Evolutionary conservation across 768 basidiomycete species (phyloP), one percentile per base, ranked within the genome.

Genomic region (Rhodotorula diobovata): DNA sequence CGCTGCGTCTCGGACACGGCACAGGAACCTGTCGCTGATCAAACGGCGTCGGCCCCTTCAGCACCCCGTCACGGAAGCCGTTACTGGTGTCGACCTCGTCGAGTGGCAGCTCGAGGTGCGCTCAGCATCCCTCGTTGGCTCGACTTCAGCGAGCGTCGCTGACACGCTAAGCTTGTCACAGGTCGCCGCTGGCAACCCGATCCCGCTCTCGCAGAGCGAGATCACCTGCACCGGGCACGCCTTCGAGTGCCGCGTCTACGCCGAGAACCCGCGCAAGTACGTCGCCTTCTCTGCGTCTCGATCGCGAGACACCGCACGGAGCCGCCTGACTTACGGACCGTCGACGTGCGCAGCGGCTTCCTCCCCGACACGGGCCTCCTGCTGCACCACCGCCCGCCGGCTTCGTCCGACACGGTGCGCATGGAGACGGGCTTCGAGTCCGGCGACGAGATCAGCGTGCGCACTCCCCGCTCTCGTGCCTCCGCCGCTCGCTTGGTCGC

Each of bases 171-270:
- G 20, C 43, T 23, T 30, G 48, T 18, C 30, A 11, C 58, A 90
- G 88, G 89, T 95, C 48, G 93, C 93, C 21, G 89, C 89, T 25
- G 92, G 93, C 0, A 95, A 95, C 79, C 84, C 87, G 0, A 84
- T 97, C 39, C 90, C 91, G 18, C 84, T 95, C 39, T 77, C 81
- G 1, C 94, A 96, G 80, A 84, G 85, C 0, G 82, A 87, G 25
- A 89, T 97, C 66, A 91, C 90, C 4, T 87, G 93, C 62, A 87
- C 90, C 0, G 94, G 94, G 11, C 94, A 95, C 74, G 90, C 93
- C 0, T 95, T 95, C 75, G 94, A 95, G 81, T 92, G 91, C 14
- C 87, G 94, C 30, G 94, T 97, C 71, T 96, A 97, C 78, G 94
- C 93, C 5, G 94, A 96, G 80, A 91, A 92, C 75, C 94, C 93